Percentiles rank a stretch among this genome's conserved stretches.
phyloP scores from a whole-genome alignment of 441 rosid species.

The Brassica balearica region DNA sequence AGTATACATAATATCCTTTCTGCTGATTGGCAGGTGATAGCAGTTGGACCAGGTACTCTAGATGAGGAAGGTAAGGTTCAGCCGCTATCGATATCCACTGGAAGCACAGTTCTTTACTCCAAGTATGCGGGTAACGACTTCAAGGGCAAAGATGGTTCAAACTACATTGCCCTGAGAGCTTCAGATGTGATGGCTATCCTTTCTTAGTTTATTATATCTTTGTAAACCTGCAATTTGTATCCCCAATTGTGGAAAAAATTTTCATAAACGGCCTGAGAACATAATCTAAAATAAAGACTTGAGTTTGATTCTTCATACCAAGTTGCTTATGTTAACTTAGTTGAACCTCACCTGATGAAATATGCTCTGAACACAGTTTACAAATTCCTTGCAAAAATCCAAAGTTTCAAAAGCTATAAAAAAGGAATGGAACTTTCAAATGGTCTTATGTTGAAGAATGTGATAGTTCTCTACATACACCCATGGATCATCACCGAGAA shows the following conservation, averaged over 20 bases:
- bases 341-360: too few species aligned
- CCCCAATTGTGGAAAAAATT: slow-evolving; percentile 37
- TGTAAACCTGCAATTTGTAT: slow-evolving; percentile 33
- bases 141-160: slow-evolving; percentile 78
- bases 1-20: not conserved
- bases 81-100: slow-evolving; percentile 58
- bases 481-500: too few species aligned
- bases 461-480: too few species aligned
- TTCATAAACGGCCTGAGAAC: slow-evolving; percentile 23
- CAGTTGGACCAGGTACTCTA: slow-evolving; percentile 81
- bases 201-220: slow-evolving; percentile 53
- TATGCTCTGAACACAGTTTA: too few species aligned
- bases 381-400: too few species aligned
- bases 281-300: slow-evolving; percentile 38
- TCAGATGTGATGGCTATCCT: slow-evolving; percentile 93
- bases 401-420: too few species aligned
- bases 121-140: slow-evolving; percentile 95
- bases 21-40: slow-evolving; percentile 64
- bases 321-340: not conserved
- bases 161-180: slow-evolving; percentile 81
- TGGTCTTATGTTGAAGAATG: too few species aligned
- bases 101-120: slow-evolving; percentile 84
- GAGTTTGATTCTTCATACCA: slow-evolving; percentile 18
- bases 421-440: too few species aligned
- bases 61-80: slow-evolving; percentile 79